Conservation (phyloP, 2,329 filamentous ascomycete species). For the Exophiala calicioides region DNA sequence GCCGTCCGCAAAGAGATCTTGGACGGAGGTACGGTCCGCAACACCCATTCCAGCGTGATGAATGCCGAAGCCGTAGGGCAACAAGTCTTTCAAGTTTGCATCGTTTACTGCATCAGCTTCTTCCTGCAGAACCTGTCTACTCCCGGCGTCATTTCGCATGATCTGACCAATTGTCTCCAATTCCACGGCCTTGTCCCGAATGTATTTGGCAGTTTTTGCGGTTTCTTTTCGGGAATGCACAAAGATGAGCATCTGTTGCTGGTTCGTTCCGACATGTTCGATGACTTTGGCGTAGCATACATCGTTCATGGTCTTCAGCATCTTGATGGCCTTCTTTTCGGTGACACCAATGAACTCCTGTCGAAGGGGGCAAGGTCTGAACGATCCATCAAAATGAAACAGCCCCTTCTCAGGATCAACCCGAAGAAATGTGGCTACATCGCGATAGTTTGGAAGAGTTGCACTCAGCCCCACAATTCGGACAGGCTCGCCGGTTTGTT, state of each 20-base stretch:
- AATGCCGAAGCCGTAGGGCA: slow-evolving; percentile 96
- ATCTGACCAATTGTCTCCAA: slow-evolving; percentile 97
- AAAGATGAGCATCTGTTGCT: slow-evolving; percentile 98
- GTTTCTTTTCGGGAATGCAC: slow-evolving; percentile 98
- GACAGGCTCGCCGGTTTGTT: slow-evolving; percentile 91
- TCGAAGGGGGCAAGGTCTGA: slow-evolving; percentile 86
- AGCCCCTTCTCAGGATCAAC: slow-evolving; percentile 82
- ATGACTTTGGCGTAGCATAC: slow-evolving; percentile 97
- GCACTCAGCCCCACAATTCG: slow-evolving; percentile 90
- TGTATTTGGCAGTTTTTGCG: slow-evolving; percentile 93
- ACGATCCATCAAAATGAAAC: slow-evolving; percentile 96
- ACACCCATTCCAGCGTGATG: slow-evolving; percentile 97
- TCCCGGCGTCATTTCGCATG: slow-evolving; percentile 86
- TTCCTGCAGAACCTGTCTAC: slow-evolving; percentile 81
- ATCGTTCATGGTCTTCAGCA: slow-evolving; percentile 98
- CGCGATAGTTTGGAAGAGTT: slow-evolving; percentile 92
- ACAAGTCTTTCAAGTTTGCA: slow-evolving; percentile 83
- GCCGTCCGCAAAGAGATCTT: slow-evolving; percentile 89
- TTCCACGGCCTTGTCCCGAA: slow-evolving; percentile 95
- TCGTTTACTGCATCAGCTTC: slow-evolving; percentile 82
- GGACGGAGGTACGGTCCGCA: slow-evolving; percentile 90
- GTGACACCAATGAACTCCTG: slow-evolving; percentile 98
- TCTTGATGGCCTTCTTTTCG: slow-evolving; percentile 97
- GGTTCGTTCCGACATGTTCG: slow-evolving; percentile 88
- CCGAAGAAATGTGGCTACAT: slow-evolving; percentile 92